Evolutionary conservation across 768 basidiomycete species (phyloP).

Genomic region (Termitomyces sp.): DNA sequence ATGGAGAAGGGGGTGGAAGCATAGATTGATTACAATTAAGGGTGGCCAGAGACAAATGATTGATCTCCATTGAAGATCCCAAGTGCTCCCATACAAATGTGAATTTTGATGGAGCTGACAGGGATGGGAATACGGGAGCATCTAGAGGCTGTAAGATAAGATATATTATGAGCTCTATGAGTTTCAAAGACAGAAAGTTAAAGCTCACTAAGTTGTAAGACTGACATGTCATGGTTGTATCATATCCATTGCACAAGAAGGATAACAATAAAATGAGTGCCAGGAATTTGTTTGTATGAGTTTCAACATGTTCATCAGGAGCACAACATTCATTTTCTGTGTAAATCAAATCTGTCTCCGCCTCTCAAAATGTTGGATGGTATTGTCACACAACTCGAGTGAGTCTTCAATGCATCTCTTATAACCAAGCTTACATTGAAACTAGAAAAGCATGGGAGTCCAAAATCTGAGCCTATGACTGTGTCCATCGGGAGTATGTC

Average conservation of each 20-base stretch:
- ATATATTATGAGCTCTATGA: neutral
- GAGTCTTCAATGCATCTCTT: conserved; percentile 2
- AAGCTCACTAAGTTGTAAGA: neutral
- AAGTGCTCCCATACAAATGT: no score
- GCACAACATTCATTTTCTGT: conserved; percentile 29
- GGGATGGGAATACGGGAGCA: neutral
- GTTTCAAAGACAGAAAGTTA: neutral
- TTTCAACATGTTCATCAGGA: conserved; percentile 15
- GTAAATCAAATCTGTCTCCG: conserved; percentile 27
- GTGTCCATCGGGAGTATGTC: neutral
- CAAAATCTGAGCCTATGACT: neutral
- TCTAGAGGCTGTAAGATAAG: neutral
- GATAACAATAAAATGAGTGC: neutral
- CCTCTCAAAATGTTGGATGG: conserved; percentile 31
- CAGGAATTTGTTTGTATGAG: neutral
- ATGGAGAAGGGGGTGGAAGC: no score
- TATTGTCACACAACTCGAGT: conserved; percentile 22
- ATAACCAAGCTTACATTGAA: neutral
- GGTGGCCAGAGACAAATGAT: no score
- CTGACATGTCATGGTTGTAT: neutral
- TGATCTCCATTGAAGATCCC: no score
- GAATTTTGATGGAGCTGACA: neutral
- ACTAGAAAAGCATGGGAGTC: neutral
- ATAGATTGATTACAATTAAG: no score
- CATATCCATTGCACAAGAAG: neutral